Percentiles rank a stretch among this genome's conserved stretches.
These are phyloP conservation scores for Xylariales sp. DNA, from an alignment of 2,329 filamentous ascomycete genomes.

Conservation along the genomic window DNA sequence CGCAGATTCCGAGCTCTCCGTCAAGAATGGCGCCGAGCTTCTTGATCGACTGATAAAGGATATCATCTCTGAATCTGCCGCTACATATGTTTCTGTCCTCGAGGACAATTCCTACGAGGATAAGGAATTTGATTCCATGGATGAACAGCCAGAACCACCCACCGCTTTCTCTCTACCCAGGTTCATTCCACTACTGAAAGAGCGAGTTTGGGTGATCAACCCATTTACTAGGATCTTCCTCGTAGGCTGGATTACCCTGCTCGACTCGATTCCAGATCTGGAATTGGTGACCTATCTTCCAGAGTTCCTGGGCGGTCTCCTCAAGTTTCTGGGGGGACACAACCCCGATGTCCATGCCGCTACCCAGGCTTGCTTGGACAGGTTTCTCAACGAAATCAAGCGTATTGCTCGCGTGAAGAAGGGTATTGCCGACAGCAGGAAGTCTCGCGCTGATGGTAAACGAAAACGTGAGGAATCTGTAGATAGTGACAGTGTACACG, in stretches of 20 bases:
- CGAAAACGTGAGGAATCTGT: slow-evolving; percentile 66
- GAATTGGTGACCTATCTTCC: slow-evolving; percentile 92
- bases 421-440: slow-evolving; percentile 82
- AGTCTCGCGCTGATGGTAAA: slow-evolving; percentile 62
- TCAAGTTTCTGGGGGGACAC: slow-evolving; percentile 87
- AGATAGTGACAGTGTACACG: slow-evolving; percentile 59
- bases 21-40: slow-evolving; percentile 96
- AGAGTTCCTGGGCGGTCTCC: slow-evolving; percentile 81
- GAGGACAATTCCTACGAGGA: slow-evolving; percentile 51
- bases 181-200: slow-evolving; percentile 90
- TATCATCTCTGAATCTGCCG: slow-evolving; percentile 90
- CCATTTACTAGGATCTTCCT: slow-evolving; percentile 93
- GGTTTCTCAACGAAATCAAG: slow-evolving; percentile 90
- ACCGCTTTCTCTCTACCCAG: slow-evolving; percentile 87
- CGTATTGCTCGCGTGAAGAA: slow-evolving; percentile 91
- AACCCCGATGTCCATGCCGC: slow-evolving; percentile 94
- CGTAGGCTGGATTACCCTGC: slow-evolving; percentile 89
- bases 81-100: slow-evolving; percentile 88
- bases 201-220: slow-evolving; percentile 90
- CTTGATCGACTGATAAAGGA: slow-evolving; percentile 94
- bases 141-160: slow-evolving; percentile 49
- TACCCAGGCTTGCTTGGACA: slow-evolving; percentile 82
- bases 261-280: slow-evolving; percentile 94
- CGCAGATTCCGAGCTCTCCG: slow-evolving; percentile 91
- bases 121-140: slow-evolving; percentile 34